Evolutionary conservation across 208 protist species (phyloP).

Genomic region (Endotrypanum monterogeii): DNA sequence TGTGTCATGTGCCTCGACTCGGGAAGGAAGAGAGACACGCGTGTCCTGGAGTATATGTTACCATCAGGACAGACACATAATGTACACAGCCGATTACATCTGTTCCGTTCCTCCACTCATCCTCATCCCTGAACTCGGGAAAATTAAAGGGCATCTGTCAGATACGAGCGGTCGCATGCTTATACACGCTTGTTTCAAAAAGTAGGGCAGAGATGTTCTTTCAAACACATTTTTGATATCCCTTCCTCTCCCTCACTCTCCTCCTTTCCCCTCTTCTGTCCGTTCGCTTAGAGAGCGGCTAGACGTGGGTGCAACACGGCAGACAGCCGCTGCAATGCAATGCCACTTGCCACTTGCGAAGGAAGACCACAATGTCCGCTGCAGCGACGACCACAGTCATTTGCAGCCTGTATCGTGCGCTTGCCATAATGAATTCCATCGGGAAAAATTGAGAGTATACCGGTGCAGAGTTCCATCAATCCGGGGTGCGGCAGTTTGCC

Average conservation of each 20-base stretch:
- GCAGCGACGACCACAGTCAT: neutral
- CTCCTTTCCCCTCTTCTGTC: no score
- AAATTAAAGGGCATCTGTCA: no score
- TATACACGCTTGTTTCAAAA: no score
- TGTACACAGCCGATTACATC: no score
- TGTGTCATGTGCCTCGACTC: no score
- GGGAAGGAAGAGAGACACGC: no score
- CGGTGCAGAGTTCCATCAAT: constrained; percentile 62
- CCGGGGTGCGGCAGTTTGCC: constrained; percentile 68
- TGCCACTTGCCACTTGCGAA: constrained; percentile 75
- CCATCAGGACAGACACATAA: no score
- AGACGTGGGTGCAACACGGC: constrained; percentile 71
- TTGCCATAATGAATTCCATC: constrained; percentile 2
- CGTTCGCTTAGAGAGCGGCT: constrained; percentile 25
- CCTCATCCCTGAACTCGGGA: no score
- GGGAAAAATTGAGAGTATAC: constrained; percentile 57
- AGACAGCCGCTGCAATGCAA: constrained; percentile 84
- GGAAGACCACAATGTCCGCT: constrained; percentile 53
- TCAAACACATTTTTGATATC: neutral
- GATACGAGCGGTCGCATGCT: no score
- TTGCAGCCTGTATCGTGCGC: neutral
- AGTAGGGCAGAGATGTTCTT: no score
- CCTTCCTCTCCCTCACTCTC: neutral
- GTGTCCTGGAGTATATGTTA: no score
- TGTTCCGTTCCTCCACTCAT: no score